A percentile compares a stretch with the other conserved stretches of the same genome.
Evolutionary conservation across 495 filamentous ascomycete genomes (phyloP).

Genomic region (Talaromyces ruber): DNA sequence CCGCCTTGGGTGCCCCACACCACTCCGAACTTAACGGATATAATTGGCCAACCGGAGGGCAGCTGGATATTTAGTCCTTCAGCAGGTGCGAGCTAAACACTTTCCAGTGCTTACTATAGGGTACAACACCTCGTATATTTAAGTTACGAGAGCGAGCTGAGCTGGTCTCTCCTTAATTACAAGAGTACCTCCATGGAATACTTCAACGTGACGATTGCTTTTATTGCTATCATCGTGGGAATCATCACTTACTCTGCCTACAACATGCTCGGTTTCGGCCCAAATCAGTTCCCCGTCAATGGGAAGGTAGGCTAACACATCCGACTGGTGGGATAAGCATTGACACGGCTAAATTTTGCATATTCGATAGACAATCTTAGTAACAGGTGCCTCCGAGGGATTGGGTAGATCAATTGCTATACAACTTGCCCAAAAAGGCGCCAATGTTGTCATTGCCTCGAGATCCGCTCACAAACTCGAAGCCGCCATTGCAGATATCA

Average conservation of each 20-base stretch:
- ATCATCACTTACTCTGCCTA: constrained; percentile 31
- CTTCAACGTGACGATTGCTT: constrained; percentile 21
- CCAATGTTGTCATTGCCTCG: constrained; percentile 77
- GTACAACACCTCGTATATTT: too few species aligned
- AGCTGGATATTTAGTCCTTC: not conserved
- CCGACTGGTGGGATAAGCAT: not conserved
- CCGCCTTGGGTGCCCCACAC: constrained; percentile 18
- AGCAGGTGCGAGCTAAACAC: too few species aligned
- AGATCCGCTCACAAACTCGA: constrained; percentile 71
- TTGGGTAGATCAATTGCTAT: constrained; percentile 71
- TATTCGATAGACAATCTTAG: constrained; percentile 57
- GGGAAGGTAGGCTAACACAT: constrained; percentile 52
- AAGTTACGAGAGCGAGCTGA: too few species aligned
- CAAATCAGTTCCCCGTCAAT: constrained; percentile 74
- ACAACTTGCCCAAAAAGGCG: constrained; percentile 73
- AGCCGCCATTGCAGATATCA: constrained; percentile 55
- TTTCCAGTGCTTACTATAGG: too few species aligned
- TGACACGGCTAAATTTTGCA: not conserved
- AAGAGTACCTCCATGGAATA: constrained; percentile 16
- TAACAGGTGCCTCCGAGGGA: constrained; percentile 90
- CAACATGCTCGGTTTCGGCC: constrained; percentile 61
- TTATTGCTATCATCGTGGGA: constrained; percentile 37
- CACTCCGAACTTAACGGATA: not conserved
- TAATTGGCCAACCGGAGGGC: not conserved
- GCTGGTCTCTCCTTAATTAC: not conserved